phyloP scores from a whole-genome alignment of 768 basidiomycete genomes.

The Cantharellus cinnabarinus region DNA sequence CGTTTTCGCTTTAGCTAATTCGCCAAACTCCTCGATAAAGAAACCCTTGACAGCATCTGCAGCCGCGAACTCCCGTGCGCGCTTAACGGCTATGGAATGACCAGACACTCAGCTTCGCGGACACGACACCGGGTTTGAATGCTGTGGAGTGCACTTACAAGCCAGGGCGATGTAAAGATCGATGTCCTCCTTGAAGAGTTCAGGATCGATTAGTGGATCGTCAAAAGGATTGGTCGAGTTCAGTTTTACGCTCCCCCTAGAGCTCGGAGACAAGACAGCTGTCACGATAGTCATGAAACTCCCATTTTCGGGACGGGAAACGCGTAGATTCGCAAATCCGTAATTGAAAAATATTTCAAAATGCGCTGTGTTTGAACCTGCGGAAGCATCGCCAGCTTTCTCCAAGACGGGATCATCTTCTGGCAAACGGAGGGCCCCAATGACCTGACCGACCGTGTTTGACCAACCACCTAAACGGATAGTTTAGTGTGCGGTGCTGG shows the following conservation, averaged over 20 bases:
- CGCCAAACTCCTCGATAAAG: not conserved
- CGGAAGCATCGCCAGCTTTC: not conserved
- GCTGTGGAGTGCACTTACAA: not conserved
- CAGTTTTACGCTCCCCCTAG: not conserved
- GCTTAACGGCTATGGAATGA: not conserved
- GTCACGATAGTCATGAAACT: not conserved
- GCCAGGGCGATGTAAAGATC: not conserved
- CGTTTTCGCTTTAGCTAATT: not conserved
- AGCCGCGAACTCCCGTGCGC: not conserved
- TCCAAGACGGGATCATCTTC: not conserved
- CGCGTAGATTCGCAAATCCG: not conserved
- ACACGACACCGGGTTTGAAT: no score
- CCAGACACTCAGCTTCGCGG: not conserved
- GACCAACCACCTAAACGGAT: not conserved
- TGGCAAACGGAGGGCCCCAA: not conserved
- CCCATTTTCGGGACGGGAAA: not conserved
- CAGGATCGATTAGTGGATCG: not conserved
- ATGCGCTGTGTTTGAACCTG: not conserved
- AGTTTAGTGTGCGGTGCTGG: not conserved
- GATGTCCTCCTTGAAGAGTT: not conserved
- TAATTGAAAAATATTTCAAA: not conserved
- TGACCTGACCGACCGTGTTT: not conserved
- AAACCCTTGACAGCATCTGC: not conserved
- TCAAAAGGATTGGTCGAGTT: slow-evolving; percentile 1
- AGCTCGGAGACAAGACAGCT: not conserved